Base-by-base conservation (phyloP, 257 asterid genomes). In the Nicotiana benthamiana region DNA sequence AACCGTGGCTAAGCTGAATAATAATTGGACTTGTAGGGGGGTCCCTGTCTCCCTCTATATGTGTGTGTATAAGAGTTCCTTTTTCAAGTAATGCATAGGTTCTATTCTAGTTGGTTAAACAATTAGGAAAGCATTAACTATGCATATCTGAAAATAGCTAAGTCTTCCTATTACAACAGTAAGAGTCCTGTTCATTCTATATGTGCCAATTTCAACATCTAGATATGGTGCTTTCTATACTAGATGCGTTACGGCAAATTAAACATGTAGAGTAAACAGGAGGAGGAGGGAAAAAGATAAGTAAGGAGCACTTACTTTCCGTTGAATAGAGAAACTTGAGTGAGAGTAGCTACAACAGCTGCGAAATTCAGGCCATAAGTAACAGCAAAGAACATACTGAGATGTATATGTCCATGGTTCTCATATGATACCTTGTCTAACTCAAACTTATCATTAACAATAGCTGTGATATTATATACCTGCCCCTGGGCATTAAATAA, bases 331-430 rank as follows among this genome's bases (percentile, higher is more conserved):
- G 83, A 91, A 9, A 94, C 98, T n/a, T 94, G 98, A 36, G 85
- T 72, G 15, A 93, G 77, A 68, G 96, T 89, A 3, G 98, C 92
- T 2, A 82, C 40, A 28, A 90, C 89, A 1, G 90, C 83, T 0
- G 98, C 98, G 43, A 94, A 93, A 60, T 83, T 89, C 34, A 91
- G 87, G 26, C 90, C 98, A 75, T 94, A 94, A 1, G 89, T 9
- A 4, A 93, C 27, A 2, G 90, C 86, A 15, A 91, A 90, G 85
- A 93, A 87, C 83, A 84, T 56, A 67, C 92, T 84, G 76, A 94
- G 82, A 70, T 90, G 77, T 36, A 92, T 27, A 3, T 62, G 88
- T 3, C 98, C 97, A 0, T 52, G 86, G 56, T 68, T 56, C 27
- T 82, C 81, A 18, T 92, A 94, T 2, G 84, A 84, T 0, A 70